Evolutionary conservation across 352 stramenopile genomes (phyloP), one percentile per base, ranked within the genome.

Genomic region (Poterioochromonas sp.): DNA sequence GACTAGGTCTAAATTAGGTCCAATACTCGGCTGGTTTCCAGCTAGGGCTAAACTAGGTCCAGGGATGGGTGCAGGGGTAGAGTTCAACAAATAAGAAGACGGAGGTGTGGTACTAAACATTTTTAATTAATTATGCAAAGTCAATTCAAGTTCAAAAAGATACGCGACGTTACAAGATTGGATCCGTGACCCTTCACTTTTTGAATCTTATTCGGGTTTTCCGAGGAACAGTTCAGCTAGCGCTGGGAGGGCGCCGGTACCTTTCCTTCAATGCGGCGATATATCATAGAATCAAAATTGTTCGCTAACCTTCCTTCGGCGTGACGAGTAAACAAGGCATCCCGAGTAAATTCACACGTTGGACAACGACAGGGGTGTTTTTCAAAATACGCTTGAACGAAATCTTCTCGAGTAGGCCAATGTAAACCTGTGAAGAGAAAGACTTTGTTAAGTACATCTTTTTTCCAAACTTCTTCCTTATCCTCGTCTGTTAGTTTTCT

Each of bases 121-220:
- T 68, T 68, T 68, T 68, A 68, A 68, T 68, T 68, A 68, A 68
- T 68, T 68, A 68, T 68, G 58, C 58, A 68, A 68, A 68, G 58
- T 68, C 58, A 68, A 68, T 68, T 68, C 58, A 68, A 68, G 58
- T 68, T 68, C 58, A 68, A 68, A 68, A 68, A 68, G 58, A 68
- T 68, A 68, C 58, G 58, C 58, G 58, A 68, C 58, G 58, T 68
- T 68, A 68, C 58, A 68, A 68, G 58, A 68, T 68, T 68, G 58
- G 58, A 68, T 68, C 58, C 58, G 58, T 68, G 58, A 68, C 58
- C 58, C 58, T 68, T 68, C 58, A 68, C 58, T 68, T 68, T 68
- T 68, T 68, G 58, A 68, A 68, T 68, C 58, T 68, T 68, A 68
- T 68, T 68, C 58, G 58, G 58, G 58, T 68, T 68, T 68, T 68